Base-by-base conservation (phyloP, 352 stramenopile species). In the Peronospora destructor region DNA sequence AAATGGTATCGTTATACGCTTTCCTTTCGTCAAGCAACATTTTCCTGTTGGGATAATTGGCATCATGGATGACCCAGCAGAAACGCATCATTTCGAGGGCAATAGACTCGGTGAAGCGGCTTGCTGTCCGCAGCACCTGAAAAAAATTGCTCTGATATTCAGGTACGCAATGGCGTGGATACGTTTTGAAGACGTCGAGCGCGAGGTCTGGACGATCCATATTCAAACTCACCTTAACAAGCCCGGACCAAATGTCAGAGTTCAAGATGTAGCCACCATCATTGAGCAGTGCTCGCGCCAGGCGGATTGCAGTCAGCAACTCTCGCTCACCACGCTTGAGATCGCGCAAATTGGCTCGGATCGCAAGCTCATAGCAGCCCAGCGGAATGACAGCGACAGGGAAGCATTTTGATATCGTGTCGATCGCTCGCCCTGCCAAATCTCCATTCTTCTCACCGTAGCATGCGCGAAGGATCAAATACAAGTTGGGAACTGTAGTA, bases 221-320 rank as follows among this genome's bases (percentile, higher is more conserved):
- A 39, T 65, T 68, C 13, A 79, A 47, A 37, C 68, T 73, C 39
- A 68, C 52, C 17, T 76, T 79, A 17, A 83, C 59, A 29, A 83
- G 58, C 40, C 49, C 57, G 38, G 61, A 68, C 71, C 71, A 83
- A 33, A 71, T 61, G 23, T 42, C 30, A 23, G 71, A 66, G 23
- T 68, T 62, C 1, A 83, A 37, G 19, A 66, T 56, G 51, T 73
- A 83, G n/a, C 68, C 71, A 13, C 45, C 61, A 36, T 79, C 51
- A 9, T 62, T 49, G 8, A 48, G 33, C 59, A 79, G 57, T 37
- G 37, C 34, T 13, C 49, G 54, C 10, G 58, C 62, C 6, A 83
- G 41, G 48, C 68, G 40, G 19, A 83, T 52, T 3, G 71, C 71
- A 54, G 64, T 59, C 40, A 72, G 37, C 16, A 75, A 44, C 23